Conservation (phyloP, 2,329 filamentous ascomycete genomes). For the Exserohilum turcica region DNA sequence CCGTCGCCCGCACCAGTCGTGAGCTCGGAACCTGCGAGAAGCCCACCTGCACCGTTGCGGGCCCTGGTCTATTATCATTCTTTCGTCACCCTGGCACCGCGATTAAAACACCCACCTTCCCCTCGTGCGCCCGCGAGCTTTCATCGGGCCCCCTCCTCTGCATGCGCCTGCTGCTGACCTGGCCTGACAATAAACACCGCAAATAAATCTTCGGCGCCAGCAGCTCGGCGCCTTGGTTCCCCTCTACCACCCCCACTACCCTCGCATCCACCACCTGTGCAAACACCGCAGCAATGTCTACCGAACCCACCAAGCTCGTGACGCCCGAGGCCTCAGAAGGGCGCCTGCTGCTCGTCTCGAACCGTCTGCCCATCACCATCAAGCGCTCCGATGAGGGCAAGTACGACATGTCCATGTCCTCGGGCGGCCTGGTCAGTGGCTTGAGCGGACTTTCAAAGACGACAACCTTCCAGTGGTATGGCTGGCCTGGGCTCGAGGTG, state of each 20-base stretch:
- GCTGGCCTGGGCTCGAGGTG: constrained; percentile 93
- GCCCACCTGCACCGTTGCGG: constrained; percentile 32
- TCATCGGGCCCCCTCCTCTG: not conserved
- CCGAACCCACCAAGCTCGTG: constrained; percentile 40
- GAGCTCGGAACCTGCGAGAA: constrained; percentile 37
- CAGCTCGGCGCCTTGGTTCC: constrained; percentile 3
- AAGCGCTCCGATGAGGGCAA: constrained; percentile 89
- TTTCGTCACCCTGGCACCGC: constrained; percentile 36
- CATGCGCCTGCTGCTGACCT: constrained; percentile 2
- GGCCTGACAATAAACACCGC: constrained; percentile 4
- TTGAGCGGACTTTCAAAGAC: constrained; percentile 89
- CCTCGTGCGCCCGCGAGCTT: constrained; percentile 1
- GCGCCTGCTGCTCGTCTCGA: constrained; percentile 83
- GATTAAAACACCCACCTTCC: constrained; percentile 7
- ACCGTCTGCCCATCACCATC: constrained; percentile 94
- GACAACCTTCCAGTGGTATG: constrained; percentile 97
- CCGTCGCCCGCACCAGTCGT: too few species aligned
- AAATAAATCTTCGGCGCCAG: constrained; percentile 6
- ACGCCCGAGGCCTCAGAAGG: constrained; percentile 42
- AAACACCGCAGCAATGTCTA: constrained; percentile 24
- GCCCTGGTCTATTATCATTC: constrained; percentile 36
- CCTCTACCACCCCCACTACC: constrained; percentile 9
- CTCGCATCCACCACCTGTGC: not conserved
- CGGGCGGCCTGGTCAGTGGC: constrained; percentile 91
- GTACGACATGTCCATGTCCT: constrained; percentile 96